Evolutionary conservation across 2,329 filamentous ascomycete species (phyloP).

Genomic region (Raffaelea ambrosiae): DNA sequence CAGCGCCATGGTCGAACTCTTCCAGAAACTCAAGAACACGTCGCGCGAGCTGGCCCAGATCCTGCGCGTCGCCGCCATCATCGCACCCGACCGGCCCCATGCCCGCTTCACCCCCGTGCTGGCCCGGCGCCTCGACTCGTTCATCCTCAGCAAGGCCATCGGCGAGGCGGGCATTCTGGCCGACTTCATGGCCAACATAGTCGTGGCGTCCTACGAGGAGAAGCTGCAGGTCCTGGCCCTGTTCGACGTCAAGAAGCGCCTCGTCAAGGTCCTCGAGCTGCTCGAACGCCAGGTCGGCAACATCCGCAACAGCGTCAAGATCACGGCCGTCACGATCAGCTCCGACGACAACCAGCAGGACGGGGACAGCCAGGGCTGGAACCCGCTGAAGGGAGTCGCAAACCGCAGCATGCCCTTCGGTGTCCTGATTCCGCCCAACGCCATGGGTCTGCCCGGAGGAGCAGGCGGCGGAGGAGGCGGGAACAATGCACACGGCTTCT

Average conservation of each 20-base stretch:
- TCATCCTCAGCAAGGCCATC: slow-evolving; percentile 74
- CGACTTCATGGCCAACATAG: slow-evolving; percentile 93
- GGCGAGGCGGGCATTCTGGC: slow-evolving; percentile 77
- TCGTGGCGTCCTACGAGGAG: slow-evolving; percentile 82
- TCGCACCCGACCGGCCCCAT: slow-evolving; percentile 58
- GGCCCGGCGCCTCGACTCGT: slow-evolving; percentile 75
- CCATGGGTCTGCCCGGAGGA: slow-evolving; percentile 9
- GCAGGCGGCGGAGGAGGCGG: slow-evolving; percentile 2
- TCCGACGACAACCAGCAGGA: slow-evolving; percentile 48
- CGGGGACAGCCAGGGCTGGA: slow-evolving; percentile 35
- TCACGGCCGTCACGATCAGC: slow-evolving; percentile 63
- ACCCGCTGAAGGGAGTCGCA: slow-evolving; percentile 19
- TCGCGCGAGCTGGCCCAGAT: slow-evolving; percentile 82
- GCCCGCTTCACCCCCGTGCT: slow-evolving; percentile 72
- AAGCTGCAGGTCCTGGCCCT: slow-evolving; percentile 82
- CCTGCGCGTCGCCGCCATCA: slow-evolving; percentile 74
- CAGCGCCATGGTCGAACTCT: slow-evolving; percentile 58
- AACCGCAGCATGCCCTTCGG: slow-evolving; percentile 5
- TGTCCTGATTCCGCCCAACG: slow-evolving; percentile 12
- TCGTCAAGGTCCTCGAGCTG: slow-evolving; percentile 76
- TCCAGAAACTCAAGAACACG: slow-evolving; percentile 71
- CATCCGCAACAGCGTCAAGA: slow-evolving; percentile 81
- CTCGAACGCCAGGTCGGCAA: slow-evolving; percentile 72
- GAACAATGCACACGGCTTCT: slow-evolving; percentile 21
- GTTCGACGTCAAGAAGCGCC: slow-evolving; percentile 65